phyloP scores from a whole-genome alignment of 192 early-diverging fungal species.

The Oehlia diaphana region DNA sequence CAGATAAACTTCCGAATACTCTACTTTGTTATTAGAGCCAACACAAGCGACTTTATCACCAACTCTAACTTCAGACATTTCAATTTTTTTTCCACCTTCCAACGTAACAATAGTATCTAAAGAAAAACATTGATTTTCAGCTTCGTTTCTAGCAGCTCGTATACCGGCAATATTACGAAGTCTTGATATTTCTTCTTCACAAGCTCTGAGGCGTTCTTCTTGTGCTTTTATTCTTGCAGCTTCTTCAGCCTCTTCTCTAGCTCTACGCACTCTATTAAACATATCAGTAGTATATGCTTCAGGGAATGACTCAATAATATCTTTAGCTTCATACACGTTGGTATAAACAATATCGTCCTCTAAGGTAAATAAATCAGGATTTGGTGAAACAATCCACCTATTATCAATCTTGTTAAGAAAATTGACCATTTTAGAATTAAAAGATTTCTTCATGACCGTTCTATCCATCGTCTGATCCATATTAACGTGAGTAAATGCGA shows the following conservation, averaged over 20 bases:
- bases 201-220: not conserved
- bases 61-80: not conserved
- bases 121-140: not conserved
- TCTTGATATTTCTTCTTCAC: not conserved
- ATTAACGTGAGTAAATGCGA: not conserved
- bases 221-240: not conserved
- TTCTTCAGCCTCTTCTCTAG: not conserved
- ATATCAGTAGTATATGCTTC: not conserved
- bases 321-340: not conserved
- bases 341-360: not conserved
- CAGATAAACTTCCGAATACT: constrained; percentile 3
- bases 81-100: not conserved
- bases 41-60: not conserved
- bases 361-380: not conserved
- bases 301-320: not conserved
- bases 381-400: constrained; percentile 4
- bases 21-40: not conserved
- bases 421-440: not conserved
- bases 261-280: not conserved
- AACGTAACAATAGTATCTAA: constrained; percentile 7
- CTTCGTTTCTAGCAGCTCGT: not conserved
- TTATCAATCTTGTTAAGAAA: not conserved
- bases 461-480: not conserved
- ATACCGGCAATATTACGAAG: not conserved
- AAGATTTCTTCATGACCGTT: too few species aligned